These are phyloP conservation scores for Pichia deserticola DNA, from an alignment of 805 yeast genomes.

Conservation along the genomic window DNA sequence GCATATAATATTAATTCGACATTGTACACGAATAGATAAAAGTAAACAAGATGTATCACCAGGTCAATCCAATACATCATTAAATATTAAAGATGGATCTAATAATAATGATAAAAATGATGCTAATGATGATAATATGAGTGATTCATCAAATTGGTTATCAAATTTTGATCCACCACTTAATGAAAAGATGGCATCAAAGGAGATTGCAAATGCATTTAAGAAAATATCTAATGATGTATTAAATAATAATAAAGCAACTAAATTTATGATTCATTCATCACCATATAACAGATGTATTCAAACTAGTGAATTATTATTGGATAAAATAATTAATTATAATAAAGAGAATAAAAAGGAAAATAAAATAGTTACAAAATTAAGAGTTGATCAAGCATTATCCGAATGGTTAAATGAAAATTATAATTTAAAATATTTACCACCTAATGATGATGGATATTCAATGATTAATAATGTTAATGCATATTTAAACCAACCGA, in stretches of 20 bases:
- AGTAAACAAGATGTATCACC: constrained; percentile 11
- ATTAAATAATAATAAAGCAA: constrained; percentile 10
- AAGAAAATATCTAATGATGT: constrained; percentile 21
- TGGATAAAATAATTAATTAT: constrained; percentile 13
- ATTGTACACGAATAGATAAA: constrained; percentile 28
- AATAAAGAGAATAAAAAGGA: constrained; percentile 2
- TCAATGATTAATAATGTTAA: constrained; percentile 33
- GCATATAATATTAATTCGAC: constrained; percentile 29
- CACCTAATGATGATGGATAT: constrained; percentile 40
- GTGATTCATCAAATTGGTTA: constrained; percentile 26
- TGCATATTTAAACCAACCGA: constrained; percentile 27
- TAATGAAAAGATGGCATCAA: constrained; percentile 16
- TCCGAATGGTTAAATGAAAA: constrained; percentile 39
- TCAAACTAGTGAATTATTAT: constrained; percentile 32
- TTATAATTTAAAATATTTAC: constrained; percentile 32
- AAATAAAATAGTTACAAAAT: constrained; percentile 12
- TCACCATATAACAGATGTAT: constrained; percentile 40
- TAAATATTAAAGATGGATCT: neutral
- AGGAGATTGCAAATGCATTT: constrained; percentile 24
- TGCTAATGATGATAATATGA: neutral
- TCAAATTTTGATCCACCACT: constrained; percentile 32
- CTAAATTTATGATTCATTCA: constrained; percentile 27
- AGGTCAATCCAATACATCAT: constrained; percentile 2
- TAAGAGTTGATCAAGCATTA: constrained; percentile 35
- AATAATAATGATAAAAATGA: neutral